phyloP scores from a whole-genome alignment of 805 yeast species.

The Starmerella ratchasimensis region DNA sequence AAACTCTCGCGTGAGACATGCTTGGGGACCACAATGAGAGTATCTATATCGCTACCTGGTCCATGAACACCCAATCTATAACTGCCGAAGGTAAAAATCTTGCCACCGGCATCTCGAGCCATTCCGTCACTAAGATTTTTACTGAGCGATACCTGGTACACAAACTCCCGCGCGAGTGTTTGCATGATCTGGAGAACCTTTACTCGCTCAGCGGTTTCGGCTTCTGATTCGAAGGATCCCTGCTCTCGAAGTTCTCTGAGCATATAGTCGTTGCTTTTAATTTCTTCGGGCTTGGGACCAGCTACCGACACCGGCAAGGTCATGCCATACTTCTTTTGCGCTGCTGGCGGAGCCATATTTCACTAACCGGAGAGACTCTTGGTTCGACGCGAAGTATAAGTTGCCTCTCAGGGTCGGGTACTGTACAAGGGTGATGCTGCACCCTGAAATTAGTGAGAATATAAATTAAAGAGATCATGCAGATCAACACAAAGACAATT shows the following conservation, averaged over 20 bases:
- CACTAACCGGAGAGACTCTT: too few relatives aligned
- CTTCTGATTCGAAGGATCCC: conserved; percentile 81
- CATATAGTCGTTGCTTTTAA: conserved; percentile 56
- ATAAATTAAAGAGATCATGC: too few relatives aligned
- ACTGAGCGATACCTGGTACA: conserved; percentile 58
- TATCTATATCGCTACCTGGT: conserved; percentile 96
- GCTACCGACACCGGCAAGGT: conserved; percentile 77
- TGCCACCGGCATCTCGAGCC: conserved; percentile 97
- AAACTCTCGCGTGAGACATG: conserved; percentile 86
- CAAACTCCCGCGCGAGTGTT: conserved; percentile 64
- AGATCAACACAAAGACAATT: too few relatives aligned
- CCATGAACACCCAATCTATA: conserved; percentile 93
- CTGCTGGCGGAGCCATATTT: too few relatives aligned
- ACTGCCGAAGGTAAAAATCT: conserved; percentile 91
- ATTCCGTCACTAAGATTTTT: conserved; percentile 94
- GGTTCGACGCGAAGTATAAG: too few relatives aligned
- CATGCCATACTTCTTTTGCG: conserved; percentile 49
- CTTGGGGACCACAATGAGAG: conserved; percentile 91
- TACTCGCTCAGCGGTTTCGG: conserved; percentile 65
- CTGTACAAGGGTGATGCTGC: too few relatives aligned
- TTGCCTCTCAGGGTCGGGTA: too few relatives aligned
- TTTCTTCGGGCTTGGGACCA: conserved; percentile 73
- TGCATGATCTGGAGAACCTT: conserved; percentile 62
- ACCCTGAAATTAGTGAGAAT: too few relatives aligned
- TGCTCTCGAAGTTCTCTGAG: conserved; percentile 66